phyloP scores from a whole-genome alignment of 768 basidiomycete species.

The Rhodotorula taiwanensis region DNA sequence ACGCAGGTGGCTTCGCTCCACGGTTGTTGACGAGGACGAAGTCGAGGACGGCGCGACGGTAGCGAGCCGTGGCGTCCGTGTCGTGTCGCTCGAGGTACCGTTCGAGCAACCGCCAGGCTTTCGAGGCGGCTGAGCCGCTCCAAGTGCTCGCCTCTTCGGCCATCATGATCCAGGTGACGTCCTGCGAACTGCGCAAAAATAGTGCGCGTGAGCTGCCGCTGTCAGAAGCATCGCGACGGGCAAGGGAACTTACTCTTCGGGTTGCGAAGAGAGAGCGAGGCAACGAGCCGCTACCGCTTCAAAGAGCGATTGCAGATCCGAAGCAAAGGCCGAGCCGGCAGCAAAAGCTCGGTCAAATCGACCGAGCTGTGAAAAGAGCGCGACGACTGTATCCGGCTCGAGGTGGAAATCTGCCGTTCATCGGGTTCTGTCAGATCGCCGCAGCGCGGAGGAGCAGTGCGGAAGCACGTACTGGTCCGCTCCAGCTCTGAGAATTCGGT shows the following conservation, averaged over 20 bases:
- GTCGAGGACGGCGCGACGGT: conserved; percentile 69
- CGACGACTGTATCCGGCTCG: conserved; percentile 56
- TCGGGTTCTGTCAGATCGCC: not conserved
- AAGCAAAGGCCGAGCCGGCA: conserved; percentile 63
- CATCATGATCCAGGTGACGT: conserved; percentile 73
- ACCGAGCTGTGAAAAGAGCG: conserved; percentile 68
- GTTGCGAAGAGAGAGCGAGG: conserved; percentile 55
- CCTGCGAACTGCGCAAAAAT: conserved; percentile 54
- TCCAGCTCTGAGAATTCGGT: conserved; percentile 56
- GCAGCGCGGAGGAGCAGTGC: too few species aligned
- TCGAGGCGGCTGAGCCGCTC: conserved; percentile 69
- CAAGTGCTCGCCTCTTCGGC: conserved; percentile 68
- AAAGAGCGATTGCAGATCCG: conserved; percentile 85
- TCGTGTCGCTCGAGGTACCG: conserved; percentile 73
- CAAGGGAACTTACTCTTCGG: conserved; percentile 45
- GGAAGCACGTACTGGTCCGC: conserved; percentile 56
- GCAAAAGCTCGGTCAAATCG: conserved; percentile 72
- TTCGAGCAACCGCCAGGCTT: conserved; percentile 83
- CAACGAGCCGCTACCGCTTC: conserved; percentile 69
- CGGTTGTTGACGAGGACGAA: conserved; percentile 64
- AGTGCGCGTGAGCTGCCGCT: not conserved
- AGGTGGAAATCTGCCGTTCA: conserved; percentile 40
- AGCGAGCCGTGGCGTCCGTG: conserved; percentile 60
- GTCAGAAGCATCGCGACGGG: not conserved
- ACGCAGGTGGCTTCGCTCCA: conserved; percentile 59